Conservation (phyloP, 768 basidiomycete genomes). For the Zangia roseola region DNA sequence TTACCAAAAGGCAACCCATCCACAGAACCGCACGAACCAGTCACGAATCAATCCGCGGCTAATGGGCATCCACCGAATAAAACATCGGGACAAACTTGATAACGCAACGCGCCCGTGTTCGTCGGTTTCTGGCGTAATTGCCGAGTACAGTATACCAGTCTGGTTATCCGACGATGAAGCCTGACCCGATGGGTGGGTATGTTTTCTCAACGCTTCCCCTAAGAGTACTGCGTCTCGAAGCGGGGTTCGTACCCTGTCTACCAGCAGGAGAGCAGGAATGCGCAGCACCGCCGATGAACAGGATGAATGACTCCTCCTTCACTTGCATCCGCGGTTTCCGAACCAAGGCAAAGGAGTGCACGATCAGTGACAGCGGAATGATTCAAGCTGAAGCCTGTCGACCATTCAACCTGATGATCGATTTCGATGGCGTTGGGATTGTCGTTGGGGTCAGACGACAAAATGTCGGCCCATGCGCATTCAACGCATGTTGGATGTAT, state of each 20-base stretch:
- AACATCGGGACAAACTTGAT: too few relatives aligned
- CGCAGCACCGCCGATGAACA: slow-evolving; percentile 45
- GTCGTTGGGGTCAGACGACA: slow-evolving; percentile 35
- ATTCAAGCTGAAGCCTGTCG: slow-evolving; percentile 44
- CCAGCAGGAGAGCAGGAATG: slow-evolving; percentile 51
- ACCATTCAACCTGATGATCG: slow-evolving; percentile 38
- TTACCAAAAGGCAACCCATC: too few relatives aligned
- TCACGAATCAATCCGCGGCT: too few relatives aligned
- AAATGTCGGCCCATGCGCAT: slow-evolving; percentile 36
- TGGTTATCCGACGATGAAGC: slow-evolving; percentile 8
- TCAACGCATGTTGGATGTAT: slow-evolving; percentile 41
- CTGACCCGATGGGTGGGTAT: slow-evolving; percentile 22
- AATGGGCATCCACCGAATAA: too few relatives aligned
- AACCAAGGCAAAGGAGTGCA: slow-evolving; percentile 32
- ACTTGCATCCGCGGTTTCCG: too few relatives aligned
- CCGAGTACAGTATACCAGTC: too few relatives aligned
- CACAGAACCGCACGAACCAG: too few relatives aligned
- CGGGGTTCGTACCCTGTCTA: slow-evolving; percentile 55
- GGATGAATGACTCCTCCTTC: slow-evolving; percentile 10
- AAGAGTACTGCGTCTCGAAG: slow-evolving; percentile 49
- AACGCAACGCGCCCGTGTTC: too few relatives aligned
- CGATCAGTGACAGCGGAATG: slow-evolving; percentile 42
- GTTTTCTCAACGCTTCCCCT: slow-evolving; percentile 39
- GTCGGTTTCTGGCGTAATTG: too few relatives aligned
- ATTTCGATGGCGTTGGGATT: slow-evolving; percentile 32